These are phyloP conservation scores for Leccinum subgranulosum DNA, from an alignment of 768 basidiomycete genomes.

Conservation along the genomic window DNA sequence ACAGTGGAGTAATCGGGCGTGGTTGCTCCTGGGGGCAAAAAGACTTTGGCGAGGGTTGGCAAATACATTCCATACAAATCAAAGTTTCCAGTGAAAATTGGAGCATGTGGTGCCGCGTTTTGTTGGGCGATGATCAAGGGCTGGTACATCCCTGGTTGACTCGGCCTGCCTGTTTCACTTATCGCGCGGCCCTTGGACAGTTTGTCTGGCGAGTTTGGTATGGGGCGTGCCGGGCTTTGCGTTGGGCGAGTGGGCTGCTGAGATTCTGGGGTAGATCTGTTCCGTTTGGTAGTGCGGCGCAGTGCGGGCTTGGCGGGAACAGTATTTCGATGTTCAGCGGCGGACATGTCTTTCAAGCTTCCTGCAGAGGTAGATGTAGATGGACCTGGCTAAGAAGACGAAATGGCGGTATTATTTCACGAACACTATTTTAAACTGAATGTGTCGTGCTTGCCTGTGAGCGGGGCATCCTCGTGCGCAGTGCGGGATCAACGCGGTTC, in stretches of 20 bases:
- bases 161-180: not conserved
- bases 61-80: constrained; percentile 40
- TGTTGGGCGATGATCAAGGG: constrained; percentile 8
- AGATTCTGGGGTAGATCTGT: constrained; percentile 6
- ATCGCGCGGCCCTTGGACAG: constrained; percentile 2
- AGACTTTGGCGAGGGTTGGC: constrained; percentile 34
- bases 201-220: constrained; percentile 9
- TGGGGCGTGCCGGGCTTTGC: constrained; percentile 3
- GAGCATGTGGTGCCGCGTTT: constrained; percentile 1
- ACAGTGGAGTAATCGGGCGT: constrained; percentile 29
- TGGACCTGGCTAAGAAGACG: constrained; percentile 6
- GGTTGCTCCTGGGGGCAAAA: constrained; percentile 26
- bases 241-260: constrained; percentile 7
- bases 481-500: no score
- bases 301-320: not conserved
- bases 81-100: constrained; percentile 33
- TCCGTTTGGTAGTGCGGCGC: constrained; percentile 21
- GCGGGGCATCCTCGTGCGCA: constrained; percentile 11
- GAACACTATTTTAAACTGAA: not conserved
- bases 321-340: not conserved
- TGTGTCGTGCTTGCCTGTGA: constrained; percentile 12
- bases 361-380: constrained; percentile 17
- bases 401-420: not conserved
- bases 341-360: constrained; percentile 19
- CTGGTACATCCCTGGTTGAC: constrained; percentile 2